Conservation (phyloP, 805 yeast species). For the Vanderwaltozyma yarrowii region DNA sequence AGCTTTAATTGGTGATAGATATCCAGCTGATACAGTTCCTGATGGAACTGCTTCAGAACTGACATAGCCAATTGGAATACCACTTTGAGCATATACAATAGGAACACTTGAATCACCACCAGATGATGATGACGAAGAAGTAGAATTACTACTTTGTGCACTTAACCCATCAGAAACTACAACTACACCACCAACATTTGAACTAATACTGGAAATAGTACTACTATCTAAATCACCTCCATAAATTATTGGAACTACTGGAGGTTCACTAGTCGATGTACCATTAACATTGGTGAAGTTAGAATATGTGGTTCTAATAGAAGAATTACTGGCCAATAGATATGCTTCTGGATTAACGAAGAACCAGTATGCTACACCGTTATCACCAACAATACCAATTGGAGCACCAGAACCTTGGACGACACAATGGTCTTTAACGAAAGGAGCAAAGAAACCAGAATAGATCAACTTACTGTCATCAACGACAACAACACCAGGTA, state of each 20-base stretch:
- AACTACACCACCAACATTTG: constrained; percentile 17
- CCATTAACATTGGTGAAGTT: constrained; percentile 15
- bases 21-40: constrained; percentile 24
- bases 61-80: constrained; percentile 2
- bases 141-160: constrained; percentile 7
- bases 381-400: constrained; percentile 16
- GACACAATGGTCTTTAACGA: constrained; percentile 16
- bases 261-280: constrained; percentile 1
- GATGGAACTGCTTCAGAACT: constrained; percentile 13
- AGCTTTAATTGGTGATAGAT: constrained; percentile 24
- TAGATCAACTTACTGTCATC: constrained; percentile 14
- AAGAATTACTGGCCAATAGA: constrained; percentile 11
- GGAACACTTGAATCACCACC: constrained; percentile 6
- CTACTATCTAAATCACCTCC: constrained; percentile 14
- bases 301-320: constrained; percentile 13
- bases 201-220: background rate
- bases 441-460: constrained; percentile 22
- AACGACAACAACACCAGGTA: constrained; percentile 20
- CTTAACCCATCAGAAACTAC: constrained; percentile 12
- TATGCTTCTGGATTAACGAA: constrained; percentile 14
- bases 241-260: constrained; percentile 20
- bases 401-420: constrained; percentile 11
- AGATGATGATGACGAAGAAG: constrained; percentile 8
- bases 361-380: constrained; percentile 15
- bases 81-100: constrained; percentile 15